Conservation (phyloP, 2,329 filamentous ascomycete genomes). For the Bipolaris bicolor region DNA sequence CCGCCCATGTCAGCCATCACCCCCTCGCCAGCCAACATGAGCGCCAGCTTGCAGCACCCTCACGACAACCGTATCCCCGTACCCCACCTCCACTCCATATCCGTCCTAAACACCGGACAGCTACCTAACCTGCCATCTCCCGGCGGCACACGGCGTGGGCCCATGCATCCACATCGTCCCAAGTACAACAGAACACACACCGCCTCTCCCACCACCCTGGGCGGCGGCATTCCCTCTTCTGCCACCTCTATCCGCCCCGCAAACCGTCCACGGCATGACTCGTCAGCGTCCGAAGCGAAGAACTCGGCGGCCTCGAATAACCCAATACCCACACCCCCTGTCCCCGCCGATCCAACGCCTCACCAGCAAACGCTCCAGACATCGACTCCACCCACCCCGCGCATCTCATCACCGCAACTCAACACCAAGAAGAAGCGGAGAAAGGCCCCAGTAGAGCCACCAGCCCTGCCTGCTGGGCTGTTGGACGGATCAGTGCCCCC, state of each 20-base stretch:
- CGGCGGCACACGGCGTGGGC: constrained; percentile 65
- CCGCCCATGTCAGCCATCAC: constrained; percentile 64
- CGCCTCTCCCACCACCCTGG: constrained; percentile 75
- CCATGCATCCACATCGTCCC: constrained; percentile 57
- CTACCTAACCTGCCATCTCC: constrained; percentile 82
- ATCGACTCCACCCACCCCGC: constrained; percentile 56
- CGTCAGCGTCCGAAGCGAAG: constrained; percentile 52
- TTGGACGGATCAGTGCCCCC: constrained; percentile 86
- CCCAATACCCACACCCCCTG: constrained; percentile 63
- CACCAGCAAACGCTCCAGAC: constrained; percentile 40
- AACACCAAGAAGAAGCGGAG: constrained; percentile 54
- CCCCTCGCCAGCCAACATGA: constrained; percentile 49
- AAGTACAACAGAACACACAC: constrained; percentile 75
- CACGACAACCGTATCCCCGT: constrained; percentile 47
- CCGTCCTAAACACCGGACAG: constrained; percentile 80
- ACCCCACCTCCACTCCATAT: constrained; percentile 66
- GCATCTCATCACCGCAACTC: constrained; percentile 57
- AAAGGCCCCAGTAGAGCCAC: constrained; percentile 44
- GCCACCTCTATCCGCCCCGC: constrained; percentile 42
- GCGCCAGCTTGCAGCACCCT: constrained; percentile 41
- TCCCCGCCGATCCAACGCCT: constrained; percentile 52
- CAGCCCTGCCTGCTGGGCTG: constrained; percentile 60
- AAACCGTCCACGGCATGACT: constrained; percentile 48
- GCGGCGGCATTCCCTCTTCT: constrained; percentile 48
- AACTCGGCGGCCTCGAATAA: constrained; percentile 53